These are phyloP conservation scores for Diaporthe longicolla DNA, from an alignment of 2,329 filamentous ascomycete species.

Conservation along the genomic window DNA sequence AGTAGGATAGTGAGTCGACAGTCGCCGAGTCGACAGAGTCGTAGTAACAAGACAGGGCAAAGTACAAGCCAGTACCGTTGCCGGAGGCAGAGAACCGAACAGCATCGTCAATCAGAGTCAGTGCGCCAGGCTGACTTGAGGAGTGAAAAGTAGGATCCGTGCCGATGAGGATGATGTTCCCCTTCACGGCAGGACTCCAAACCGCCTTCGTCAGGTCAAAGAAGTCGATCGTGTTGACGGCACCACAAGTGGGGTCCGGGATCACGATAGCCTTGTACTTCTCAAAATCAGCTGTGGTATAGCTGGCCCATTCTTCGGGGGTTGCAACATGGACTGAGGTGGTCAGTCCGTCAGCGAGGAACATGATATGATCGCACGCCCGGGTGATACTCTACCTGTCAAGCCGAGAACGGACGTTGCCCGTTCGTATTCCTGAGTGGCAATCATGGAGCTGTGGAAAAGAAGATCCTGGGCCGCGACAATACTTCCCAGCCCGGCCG, in stretches of 20 bases:
- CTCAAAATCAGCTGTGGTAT: slow-evolving; percentile 59
- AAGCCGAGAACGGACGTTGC: slow-evolving; percentile 43
- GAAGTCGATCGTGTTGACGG: slow-evolving; percentile 51
- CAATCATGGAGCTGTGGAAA: slow-evolving; percentile 46
- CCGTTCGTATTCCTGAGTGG: slow-evolving; percentile 46
- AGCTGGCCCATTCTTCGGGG: slow-evolving; percentile 54
- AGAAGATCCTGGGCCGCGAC: slow-evolving; percentile 46
- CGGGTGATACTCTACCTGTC: slow-evolving; percentile 40
- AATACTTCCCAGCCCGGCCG: slow-evolving; percentile 39
- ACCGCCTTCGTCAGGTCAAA: slow-evolving; percentile 55
- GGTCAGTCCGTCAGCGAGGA: slow-evolving; percentile 17
- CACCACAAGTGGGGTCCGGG: slow-evolving; percentile 55
- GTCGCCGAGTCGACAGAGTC: slow-evolving; percentile 45
- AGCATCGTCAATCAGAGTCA: slow-evolving; percentile 55
- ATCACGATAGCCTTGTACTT: slow-evolving; percentile 61
- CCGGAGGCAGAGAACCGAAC: slow-evolving; percentile 54
- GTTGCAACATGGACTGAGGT: slow-evolving; percentile 52
- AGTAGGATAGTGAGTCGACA: slow-evolving; percentile 49
- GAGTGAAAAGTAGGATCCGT: slow-evolving; percentile 55
- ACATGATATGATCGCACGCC: background rate
- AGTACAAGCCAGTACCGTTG: slow-evolving; percentile 56
- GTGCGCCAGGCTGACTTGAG: slow-evolving; percentile 50
- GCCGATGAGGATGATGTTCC: slow-evolving; percentile 59
- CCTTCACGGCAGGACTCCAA: slow-evolving; percentile 58
- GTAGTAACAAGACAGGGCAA: slow-evolving; percentile 60